These are phyloP conservation scores for Myxozyma geophila DNA, from an alignment of 805 yeast species.

Conservation along the genomic window DNA sequence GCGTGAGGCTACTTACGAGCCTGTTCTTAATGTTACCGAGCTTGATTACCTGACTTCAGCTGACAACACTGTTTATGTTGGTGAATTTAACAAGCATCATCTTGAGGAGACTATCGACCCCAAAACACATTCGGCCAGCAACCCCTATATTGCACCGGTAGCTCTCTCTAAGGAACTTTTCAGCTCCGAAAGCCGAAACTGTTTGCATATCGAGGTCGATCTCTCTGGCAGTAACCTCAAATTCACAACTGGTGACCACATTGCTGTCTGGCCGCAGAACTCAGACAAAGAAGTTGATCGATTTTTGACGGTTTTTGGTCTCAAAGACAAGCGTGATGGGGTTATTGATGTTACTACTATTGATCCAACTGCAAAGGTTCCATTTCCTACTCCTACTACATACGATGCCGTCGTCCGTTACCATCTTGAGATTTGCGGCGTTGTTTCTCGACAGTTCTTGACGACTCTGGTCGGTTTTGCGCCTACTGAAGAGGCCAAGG, in stretches of 20 bases:
- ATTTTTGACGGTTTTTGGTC: conserved; percentile 66
- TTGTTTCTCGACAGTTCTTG: conserved; percentile 87
- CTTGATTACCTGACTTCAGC: conserved; percentile 43
- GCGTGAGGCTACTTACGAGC: conserved; percentile 77
- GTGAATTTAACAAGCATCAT: conserved; percentile 77
- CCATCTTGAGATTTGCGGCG: conserved; percentile 88
- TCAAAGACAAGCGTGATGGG: conserved; percentile 54
- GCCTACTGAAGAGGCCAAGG: conserved; percentile 64
- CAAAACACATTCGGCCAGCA: conserved; percentile 55
- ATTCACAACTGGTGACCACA: conserved; percentile 94
- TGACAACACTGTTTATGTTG: conserved; percentile 60
- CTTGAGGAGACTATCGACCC: conserved; percentile 43
- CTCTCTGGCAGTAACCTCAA: conserved; percentile 71
- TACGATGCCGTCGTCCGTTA: conserved; percentile 83
- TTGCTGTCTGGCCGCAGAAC: conserved; percentile 94
- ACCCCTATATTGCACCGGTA: conserved; percentile 82
- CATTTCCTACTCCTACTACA: conserved; percentile 69
- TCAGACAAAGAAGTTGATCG: conserved; percentile 71
- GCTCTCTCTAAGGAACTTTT: conserved; percentile 69
- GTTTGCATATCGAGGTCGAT: conserved; percentile 91
- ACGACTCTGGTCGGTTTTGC: conserved; percentile 78
- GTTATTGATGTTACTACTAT: conserved; percentile 69
- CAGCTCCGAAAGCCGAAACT: conserved; percentile 62
- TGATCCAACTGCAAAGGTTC: conserved; percentile 57
- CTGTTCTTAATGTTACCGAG: conserved; percentile 53